A percentile compares a stretch with the other conserved stretches of the same genome.
phyloP scores from a whole-genome alignment of 1,284 basidiomycete species.

The Cutaneotrichosporon mucoides region DNA sequence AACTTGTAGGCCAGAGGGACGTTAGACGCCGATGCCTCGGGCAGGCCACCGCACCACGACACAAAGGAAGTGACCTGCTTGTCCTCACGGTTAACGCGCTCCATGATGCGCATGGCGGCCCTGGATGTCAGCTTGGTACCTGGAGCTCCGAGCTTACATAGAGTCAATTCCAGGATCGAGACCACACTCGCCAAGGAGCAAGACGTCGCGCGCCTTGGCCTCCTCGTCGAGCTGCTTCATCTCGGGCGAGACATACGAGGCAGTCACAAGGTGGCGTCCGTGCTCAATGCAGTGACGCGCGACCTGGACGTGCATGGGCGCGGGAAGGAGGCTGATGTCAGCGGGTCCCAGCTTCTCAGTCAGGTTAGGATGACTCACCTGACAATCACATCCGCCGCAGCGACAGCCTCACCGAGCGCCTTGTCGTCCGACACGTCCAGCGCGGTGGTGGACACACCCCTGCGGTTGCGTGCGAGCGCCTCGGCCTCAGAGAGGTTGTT shows the following conservation, averaged over 20 bases:
- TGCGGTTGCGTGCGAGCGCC: slow-evolving; percentile 55
- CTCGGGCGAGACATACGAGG: slow-evolving; percentile 80
- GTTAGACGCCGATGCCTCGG: slow-evolving; percentile 65
- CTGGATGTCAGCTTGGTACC: too few species aligned
- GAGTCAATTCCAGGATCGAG: slow-evolving; percentile 96
- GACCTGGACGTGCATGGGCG: slow-evolving; percentile 67
- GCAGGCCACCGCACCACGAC: slow-evolving; percentile 91
- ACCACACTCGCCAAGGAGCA: slow-evolving; percentile 88
- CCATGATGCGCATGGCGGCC: slow-evolving; percentile 74
- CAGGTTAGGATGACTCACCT: slow-evolving; percentile 37
- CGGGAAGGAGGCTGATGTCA: slow-evolving; percentile 62
- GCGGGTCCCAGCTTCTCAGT: background rate
- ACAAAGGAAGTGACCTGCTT: slow-evolving; percentile 72
- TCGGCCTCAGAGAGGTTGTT: slow-evolving; percentile 64
- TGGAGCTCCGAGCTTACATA: slow-evolving; percentile 14
- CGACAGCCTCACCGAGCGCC: slow-evolving; percentile 58
- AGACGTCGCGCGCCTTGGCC: slow-evolving; percentile 65
- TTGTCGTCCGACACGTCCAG: slow-evolving; percentile 62
- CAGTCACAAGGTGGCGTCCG: slow-evolving; percentile 78
- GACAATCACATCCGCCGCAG: slow-evolving; percentile 52
- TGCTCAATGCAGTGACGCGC: slow-evolving; percentile 73
- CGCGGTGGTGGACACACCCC: slow-evolving; percentile 58
- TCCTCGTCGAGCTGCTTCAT: slow-evolving; percentile 67
- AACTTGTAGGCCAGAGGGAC: slow-evolving; percentile 87
- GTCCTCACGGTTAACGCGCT: slow-evolving; percentile 57